Evolutionary conservation across 2,329 filamentous ascomycete species (phyloP).

Genomic region (Aspergillus tanneri): DNA sequence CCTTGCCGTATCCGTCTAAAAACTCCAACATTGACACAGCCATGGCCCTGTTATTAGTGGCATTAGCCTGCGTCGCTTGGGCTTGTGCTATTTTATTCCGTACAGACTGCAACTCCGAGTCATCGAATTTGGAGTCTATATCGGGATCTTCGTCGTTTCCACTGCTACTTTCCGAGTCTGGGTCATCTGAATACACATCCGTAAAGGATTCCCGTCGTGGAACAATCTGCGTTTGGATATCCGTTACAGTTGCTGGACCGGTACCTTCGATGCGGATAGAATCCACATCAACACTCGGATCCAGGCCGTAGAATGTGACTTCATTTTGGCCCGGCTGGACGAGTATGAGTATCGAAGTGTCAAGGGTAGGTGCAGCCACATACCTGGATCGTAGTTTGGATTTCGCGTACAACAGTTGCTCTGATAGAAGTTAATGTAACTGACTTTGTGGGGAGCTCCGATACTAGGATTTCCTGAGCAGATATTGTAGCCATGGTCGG

Average conservation of each 20-base stretch:
- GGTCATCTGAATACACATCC: conserved; percentile 50
- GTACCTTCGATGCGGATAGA: conserved; percentile 62
- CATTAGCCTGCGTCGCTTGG: conserved; percentile 32
- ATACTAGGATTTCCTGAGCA: conserved; percentile 47
- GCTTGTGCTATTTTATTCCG: conserved; percentile 34
- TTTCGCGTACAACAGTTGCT: conserved; percentile 61
- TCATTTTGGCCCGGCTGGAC: conserved; percentile 55
- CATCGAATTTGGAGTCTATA: conserved; percentile 17
- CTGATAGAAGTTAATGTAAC: conserved; percentile 63
- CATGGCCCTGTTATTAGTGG: conserved; percentile 26
- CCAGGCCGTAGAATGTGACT: conserved; percentile 56
- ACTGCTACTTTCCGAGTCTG: not conserved
- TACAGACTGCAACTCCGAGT: conserved; percentile 20
- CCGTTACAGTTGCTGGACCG: conserved; percentile 59
- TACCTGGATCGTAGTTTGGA: conserved; percentile 55
- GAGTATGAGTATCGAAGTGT: not conserved
- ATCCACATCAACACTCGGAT: conserved; percentile 54
- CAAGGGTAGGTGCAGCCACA: conserved; percentile 1
- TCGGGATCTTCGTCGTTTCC: conserved; percentile 7
- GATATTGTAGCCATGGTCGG: conserved; percentile 19
- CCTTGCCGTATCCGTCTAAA: conserved; percentile 38
- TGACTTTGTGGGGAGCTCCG: conserved; percentile 58
- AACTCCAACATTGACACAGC: conserved; percentile 26
- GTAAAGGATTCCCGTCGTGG: conserved; percentile 56
- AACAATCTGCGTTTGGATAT: conserved; percentile 61